Conservation (phyloP, 306 rosid species). For the Citrullus mucosospermus region DNA sequence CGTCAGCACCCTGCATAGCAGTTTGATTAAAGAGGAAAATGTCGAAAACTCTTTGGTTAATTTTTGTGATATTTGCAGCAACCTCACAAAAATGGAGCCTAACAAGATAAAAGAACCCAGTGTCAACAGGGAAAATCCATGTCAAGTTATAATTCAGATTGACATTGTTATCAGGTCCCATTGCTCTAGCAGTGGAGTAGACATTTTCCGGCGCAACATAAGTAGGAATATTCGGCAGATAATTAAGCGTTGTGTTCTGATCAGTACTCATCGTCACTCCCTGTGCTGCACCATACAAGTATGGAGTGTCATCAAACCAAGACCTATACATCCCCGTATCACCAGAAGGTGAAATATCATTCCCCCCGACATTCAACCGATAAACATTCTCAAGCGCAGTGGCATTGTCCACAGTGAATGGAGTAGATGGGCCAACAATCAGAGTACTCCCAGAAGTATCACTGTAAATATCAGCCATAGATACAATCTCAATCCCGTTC, state of each 20-base stretch:
- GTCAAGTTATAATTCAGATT: slow-evolving; percentile 61
- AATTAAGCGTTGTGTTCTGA: slow-evolving; percentile 25
- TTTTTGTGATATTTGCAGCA: slow-evolving; percentile 11
- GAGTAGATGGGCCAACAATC: slow-evolving; percentile 30
- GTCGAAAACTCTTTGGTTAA: slow-evolving; percentile 57
- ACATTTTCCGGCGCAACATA: slow-evolving; percentile 62
- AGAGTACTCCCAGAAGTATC: slow-evolving; percentile 16
- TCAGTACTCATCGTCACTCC: slow-evolving; percentile 55
- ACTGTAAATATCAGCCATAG: slow-evolving; percentile 72
- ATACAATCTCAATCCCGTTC: slow-evolving; percentile 89
- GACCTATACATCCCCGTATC: slow-evolving; percentile 84
- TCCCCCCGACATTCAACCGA: slow-evolving; percentile 81
- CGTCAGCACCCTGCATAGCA: slow-evolving; percentile 37
- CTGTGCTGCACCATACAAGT: slow-evolving; percentile 42
- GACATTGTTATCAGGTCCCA: slow-evolving; percentile 51
- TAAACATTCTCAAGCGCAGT: slow-evolving; percentile 63
- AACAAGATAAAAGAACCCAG: slow-evolving; percentile 73
- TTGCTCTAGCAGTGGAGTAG: slow-evolving; percentile 67
- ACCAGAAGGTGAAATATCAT: slow-evolving; percentile 51
- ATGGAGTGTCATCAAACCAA: slow-evolving; percentile 57
- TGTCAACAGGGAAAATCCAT: slow-evolving; percentile 65
- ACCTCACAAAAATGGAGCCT: slow-evolving; percentile 90
- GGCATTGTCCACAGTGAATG: slow-evolving; percentile 34
- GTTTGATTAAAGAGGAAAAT: slow-evolving; percentile 60
- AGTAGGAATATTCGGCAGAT: slow-evolving; percentile 26